Base-by-base conservation (phyloP, 257 asterid species). In the Pogostemon cablin region DNA sequence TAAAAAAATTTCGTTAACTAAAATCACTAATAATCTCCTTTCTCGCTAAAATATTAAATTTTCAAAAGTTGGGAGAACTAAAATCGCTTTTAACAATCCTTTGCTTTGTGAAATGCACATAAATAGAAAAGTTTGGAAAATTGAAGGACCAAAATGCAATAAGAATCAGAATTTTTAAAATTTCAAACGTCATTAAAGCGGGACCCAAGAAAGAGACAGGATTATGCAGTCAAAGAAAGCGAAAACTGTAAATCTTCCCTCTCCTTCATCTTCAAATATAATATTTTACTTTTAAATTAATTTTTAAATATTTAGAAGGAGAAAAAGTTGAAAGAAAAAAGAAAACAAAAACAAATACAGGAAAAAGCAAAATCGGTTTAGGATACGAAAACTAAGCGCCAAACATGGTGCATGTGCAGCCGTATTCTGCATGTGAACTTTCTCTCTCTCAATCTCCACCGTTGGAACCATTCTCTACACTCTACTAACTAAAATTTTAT, bases 351-450 rank as follows among this genome's bases (percentile, higher is more conserved):
- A 25, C 32, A 25, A 25, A 25, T 25, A 25, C 32, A 35, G 4
- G 3, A 15, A 44, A 52, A 62, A 67, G 62, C 67, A 55, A 71
- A 71, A 60, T 72, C 60, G 6, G 49, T 72, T 78, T 77, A 49
- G 67, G 72, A 67, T 77, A 49, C 67, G 66, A 44, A 54, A 77
- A 50, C 61, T 41, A 65, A 7, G 76, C 71, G 80, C 76, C 80
- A 76, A 76, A 76, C 68, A 46, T 7, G 69, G 65, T 25, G 80
- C 80, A 76, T 69, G 76, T 52, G 75, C 71, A 69, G 69, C 52
- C 67, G 48, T 38, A 56, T 44, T 42, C 12, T 54, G 62, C 58
- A 74, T 74, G 72, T 64, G 77, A 73, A 46, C 66, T 41, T 20
- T 11, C 44, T 46, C 40, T 9, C n/a, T 11, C 44, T 46, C 40